These are phyloP conservation scores for Sporothrix pallida DNA, from an alignment of 2,329 filamentous ascomycete species.

Conservation along the genomic window DNA sequence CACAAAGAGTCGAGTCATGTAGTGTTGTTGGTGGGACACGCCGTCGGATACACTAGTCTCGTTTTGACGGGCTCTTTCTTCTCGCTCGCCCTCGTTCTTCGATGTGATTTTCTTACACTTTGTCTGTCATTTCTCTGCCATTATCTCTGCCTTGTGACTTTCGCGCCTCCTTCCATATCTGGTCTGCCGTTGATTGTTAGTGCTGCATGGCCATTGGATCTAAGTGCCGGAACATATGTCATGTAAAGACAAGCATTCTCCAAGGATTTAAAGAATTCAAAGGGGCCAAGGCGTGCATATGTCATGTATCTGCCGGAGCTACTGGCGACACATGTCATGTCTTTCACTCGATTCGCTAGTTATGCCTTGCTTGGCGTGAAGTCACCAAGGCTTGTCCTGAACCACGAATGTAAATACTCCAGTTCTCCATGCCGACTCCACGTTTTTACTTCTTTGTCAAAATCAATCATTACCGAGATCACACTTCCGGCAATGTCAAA, in stretches of 20 bases:
- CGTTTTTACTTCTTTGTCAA: too few relatives aligned
- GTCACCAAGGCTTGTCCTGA: too few relatives aligned
- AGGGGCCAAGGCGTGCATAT: too few relatives aligned
- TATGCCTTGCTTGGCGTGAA: neutral
- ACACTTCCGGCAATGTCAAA: too few relatives aligned
- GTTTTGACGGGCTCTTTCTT: neutral
- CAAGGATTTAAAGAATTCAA: too few relatives aligned
- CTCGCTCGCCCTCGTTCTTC: neutral
- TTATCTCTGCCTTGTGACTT: neutral
- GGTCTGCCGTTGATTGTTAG: neutral
- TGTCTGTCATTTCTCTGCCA: neutral
- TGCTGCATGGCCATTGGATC: neutral
- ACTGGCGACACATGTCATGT: too few relatives aligned
- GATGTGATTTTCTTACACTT: too few relatives aligned
- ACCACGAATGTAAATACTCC: too few relatives aligned
- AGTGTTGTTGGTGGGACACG: neutral
- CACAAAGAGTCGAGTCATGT: constrained; percentile 3
- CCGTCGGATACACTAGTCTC: neutral
- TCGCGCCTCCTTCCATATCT: neutral
- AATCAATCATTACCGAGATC: too few relatives aligned
- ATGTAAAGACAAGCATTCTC: neutral
- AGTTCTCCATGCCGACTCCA: too few relatives aligned
- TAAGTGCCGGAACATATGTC: neutral
- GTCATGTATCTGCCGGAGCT: too few relatives aligned
- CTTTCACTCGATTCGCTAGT: neutral